A percentile compares a stretch with the other conserved stretches of the same genome.
Evolutionary conservation across 1,139 yeast species (phyloP).

Genomic region (Taphrina confusa): DNA sequence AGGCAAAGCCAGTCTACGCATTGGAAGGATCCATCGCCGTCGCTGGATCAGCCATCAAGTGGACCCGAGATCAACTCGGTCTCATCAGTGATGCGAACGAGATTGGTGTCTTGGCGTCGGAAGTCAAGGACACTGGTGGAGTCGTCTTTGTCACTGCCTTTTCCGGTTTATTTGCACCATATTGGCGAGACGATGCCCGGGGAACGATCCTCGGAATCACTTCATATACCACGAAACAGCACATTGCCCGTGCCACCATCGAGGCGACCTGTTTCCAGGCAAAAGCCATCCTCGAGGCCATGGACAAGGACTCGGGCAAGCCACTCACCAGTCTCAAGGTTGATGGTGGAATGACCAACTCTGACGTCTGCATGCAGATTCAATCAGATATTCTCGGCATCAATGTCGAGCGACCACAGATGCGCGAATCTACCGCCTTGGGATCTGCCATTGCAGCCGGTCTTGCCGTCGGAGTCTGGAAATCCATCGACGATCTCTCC

Average conservation of each 20-base stretch:
- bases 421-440: slow-evolving; percentile 88
- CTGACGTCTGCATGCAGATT: slow-evolving; percentile 88
- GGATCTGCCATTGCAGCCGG: slow-evolving; percentile 98
- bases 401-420: slow-evolving; percentile 74
- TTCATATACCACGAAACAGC: slow-evolving; percentile 81
- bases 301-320: slow-evolving; percentile 78
- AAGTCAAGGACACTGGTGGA: slow-evolving; percentile 81
- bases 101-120: slow-evolving; percentile 85
- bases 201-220: slow-evolving; percentile 93
- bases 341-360: slow-evolving; percentile 95
- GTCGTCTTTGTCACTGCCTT: slow-evolving; percentile 95
- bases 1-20: slow-evolving; percentile 73
- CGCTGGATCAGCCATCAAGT: slow-evolving; percentile 91
- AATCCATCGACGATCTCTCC: slow-evolving; percentile 64
- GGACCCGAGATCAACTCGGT: slow-evolving; percentile 89
- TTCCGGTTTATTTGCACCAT: slow-evolving; percentile 91
- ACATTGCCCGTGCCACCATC: slow-evolving; percentile 88
- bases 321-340: slow-evolving; percentile 59
- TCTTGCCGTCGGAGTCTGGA: slow-evolving; percentile 76
- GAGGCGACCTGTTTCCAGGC: slow-evolving; percentile 96
- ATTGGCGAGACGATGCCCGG: slow-evolving; percentile 91
- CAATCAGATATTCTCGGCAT: slow-evolving; percentile 90
- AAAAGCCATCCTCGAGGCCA: slow-evolving; percentile 83
- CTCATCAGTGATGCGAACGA: slow-evolving; percentile 80
- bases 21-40: slow-evolving; percentile 91